Base-by-base conservation (phyloP, 2,329 filamentous ascomycete species). In the Sarocladium brachiariae region DNA sequence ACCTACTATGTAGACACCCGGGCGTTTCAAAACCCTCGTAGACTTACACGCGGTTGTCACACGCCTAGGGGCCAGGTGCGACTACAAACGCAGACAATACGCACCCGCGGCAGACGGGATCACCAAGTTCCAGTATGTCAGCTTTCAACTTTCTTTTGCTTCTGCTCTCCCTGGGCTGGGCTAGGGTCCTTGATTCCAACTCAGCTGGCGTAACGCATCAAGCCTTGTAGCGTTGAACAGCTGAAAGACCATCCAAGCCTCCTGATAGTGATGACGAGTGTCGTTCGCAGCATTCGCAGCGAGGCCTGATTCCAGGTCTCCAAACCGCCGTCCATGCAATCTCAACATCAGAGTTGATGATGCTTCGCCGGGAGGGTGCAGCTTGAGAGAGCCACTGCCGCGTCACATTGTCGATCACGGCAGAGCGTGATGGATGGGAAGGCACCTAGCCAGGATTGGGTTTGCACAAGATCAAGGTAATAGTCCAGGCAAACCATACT, bases 401-500 rank as follows among this genome's bases (percentile, higher is more conserved):
- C 24, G 43, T 47, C 10, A 21, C n/a, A 47, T 33, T 47, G 43
- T 47, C 43, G 43, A 47, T 47, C 43, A 33, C 43, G 43, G 43
- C 43, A 47, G 43, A 33, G 5, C 16, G 39, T 19, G 21, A 13
- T 16, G 21, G n/a, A 18, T 11, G 3, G n/a, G 8, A 18, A 13
- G n/a, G 4, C 11, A 33, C 10, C 21, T 5, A 10, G n/a, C 10
- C n/a, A 47, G 16, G 24, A 7, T 21, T 11, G n/a, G 8, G 27
- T 25, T 14, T 31, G 16, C 31, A 25, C 43, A 33, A 47, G 43
- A 47, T 47, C 43, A 30, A n/a, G 38, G 21, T 8, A 19, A 7
- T 41, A n/a, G n/a, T n/a, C n/a, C 38, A 41, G 38, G 24, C 24
- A 16, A 24, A 10, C 38, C 14, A 8, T 41, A 10, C 24, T 7